These are phyloP conservation scores for Teunomyces aglyptinius DNA, from an alignment of 805 yeast genomes.

Conservation along the genomic window DNA sequence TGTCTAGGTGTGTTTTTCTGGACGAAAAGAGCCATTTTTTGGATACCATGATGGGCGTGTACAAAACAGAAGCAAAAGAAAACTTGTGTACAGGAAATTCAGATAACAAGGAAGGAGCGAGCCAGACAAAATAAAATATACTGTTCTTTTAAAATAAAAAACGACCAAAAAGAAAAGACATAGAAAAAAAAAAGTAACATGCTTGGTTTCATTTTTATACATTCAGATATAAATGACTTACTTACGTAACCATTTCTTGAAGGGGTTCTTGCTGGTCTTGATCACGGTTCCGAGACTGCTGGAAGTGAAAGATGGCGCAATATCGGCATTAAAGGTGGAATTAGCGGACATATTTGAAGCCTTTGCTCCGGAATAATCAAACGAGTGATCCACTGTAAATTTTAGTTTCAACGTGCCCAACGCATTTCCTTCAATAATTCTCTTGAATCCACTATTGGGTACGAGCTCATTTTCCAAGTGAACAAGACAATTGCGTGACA, in stretches of 20 bases:
- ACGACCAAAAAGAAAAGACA: neutral
- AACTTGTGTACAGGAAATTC: neutral
- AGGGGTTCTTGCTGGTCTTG: conserved; percentile 33
- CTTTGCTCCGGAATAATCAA: neutral
- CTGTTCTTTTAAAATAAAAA: neutral
- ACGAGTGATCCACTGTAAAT: conserved; percentile 18
- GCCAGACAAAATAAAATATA: too few relatives aligned
- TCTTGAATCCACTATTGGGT: conserved; percentile 24
- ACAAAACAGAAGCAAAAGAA: neutral
- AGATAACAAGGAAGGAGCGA: too few relatives aligned
- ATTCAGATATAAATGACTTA: neutral
- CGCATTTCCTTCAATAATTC: conserved; percentile 30
- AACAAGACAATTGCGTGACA: conserved; percentile 29
- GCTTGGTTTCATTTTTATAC: neutral
- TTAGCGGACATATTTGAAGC: neutral
- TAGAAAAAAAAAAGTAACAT: neutral
- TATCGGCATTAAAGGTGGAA: conserved; percentile 3
- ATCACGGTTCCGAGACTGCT: conserved; percentile 22
- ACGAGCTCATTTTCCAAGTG: conserved; percentile 23
- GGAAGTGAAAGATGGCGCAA: conserved; percentile 21
- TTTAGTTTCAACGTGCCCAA: conserved; percentile 29
- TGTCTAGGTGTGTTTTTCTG: conserved; percentile 2
- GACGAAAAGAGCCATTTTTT: neutral
- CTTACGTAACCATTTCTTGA: conserved; percentile 39
- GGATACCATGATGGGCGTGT: neutral